Conservation (phyloP, 345 rosid genomes). For the Euclidium syriacum region DNA sequence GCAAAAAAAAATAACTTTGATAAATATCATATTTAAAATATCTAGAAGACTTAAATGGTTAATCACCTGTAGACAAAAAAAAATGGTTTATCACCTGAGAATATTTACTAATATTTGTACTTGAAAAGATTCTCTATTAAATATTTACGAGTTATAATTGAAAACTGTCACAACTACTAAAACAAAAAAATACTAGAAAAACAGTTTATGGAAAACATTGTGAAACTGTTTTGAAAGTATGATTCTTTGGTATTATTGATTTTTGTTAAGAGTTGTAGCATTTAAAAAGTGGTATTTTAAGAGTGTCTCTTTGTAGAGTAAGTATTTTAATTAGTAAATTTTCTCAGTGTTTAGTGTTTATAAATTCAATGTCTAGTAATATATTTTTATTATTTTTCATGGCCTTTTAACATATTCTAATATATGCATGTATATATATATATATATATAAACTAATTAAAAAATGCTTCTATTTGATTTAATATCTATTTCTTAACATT, state of each 20-base stretch:
- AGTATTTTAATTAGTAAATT: neutral
- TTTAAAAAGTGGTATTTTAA: neutral
- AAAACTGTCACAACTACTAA: neutral
- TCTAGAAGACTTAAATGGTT: conserved; percentile 9
- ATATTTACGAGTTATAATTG: neutral
- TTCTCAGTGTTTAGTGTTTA: neutral
- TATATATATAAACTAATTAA: no score
- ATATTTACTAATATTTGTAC: neutral
- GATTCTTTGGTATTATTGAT: neutral
- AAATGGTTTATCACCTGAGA: neutral
- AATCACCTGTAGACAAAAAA: neutral
- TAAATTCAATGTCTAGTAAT: neutral
- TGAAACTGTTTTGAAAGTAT: neutral
- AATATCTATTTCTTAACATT: neutral
- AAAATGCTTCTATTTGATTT: neutral
- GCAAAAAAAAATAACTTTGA: neutral
- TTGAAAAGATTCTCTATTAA: neutral
- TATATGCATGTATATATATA: conserved; percentile 2
- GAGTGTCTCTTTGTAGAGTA: neutral
- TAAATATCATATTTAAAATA: neutral
- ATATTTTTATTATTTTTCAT: neutral
- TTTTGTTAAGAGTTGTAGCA: neutral
- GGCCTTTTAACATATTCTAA: neutral
- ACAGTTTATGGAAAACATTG: neutral
- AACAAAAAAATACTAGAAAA: neutral